Evolutionary conservation across 1,284 basidiomycete genomes (phyloP).

Genomic region (Naganishia sp.): DNA sequence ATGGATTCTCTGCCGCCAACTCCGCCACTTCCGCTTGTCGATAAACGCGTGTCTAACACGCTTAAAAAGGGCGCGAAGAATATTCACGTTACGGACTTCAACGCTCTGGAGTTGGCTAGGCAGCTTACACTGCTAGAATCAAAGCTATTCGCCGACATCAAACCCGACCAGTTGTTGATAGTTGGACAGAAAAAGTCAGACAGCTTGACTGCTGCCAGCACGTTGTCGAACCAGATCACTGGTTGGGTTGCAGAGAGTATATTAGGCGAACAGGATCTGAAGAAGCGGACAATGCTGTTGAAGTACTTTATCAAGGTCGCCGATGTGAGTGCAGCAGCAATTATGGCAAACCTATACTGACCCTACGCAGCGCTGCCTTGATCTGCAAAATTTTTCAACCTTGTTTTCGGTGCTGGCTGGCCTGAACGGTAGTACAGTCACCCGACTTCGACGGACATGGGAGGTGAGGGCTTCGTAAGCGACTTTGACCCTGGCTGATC

Average conservation of each 20-base stretch:
- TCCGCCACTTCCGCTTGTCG: slow-evolving; percentile 70
- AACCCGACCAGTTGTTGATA: slow-evolving; percentile 85
- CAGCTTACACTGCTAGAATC: slow-evolving; percentile 94
- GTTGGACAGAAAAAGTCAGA: slow-evolving; percentile 74
- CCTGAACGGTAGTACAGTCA: slow-evolving; percentile 89
- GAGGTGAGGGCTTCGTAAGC: slow-evolving; percentile 60
- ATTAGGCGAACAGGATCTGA: slow-evolving; percentile 79
- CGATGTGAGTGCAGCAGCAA: slow-evolving; percentile 66
- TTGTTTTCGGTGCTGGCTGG: slow-evolving; percentile 96
- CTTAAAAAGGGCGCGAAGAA: slow-evolving; percentile 59
- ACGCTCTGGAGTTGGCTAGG: slow-evolving; percentile 85
- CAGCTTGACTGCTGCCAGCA: slow-evolving; percentile 82
- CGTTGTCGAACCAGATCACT: slow-evolving; percentile 88
- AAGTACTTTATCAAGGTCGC: slow-evolving; percentile 93
- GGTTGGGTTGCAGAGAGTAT: slow-evolving; percentile 94
- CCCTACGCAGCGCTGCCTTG: slow-evolving; percentile 73
- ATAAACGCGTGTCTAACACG: slow-evolving; percentile 69
- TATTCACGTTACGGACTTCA: slow-evolving; percentile 84
- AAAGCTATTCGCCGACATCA: slow-evolving; percentile 81
- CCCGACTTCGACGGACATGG: slow-evolving; percentile 92
- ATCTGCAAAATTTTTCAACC: slow-evolving; percentile 89
- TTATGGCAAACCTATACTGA: slow-evolving; percentile 28
- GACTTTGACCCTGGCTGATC: slow-evolving; percentile 34
- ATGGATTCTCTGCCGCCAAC: slow-evolving; percentile 58
- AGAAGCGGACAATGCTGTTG: slow-evolving; percentile 74